These are phyloP conservation scores for Serendipita sp. DNA, from an alignment of 768 basidiomycete species.

Conservation along the genomic window DNA sequence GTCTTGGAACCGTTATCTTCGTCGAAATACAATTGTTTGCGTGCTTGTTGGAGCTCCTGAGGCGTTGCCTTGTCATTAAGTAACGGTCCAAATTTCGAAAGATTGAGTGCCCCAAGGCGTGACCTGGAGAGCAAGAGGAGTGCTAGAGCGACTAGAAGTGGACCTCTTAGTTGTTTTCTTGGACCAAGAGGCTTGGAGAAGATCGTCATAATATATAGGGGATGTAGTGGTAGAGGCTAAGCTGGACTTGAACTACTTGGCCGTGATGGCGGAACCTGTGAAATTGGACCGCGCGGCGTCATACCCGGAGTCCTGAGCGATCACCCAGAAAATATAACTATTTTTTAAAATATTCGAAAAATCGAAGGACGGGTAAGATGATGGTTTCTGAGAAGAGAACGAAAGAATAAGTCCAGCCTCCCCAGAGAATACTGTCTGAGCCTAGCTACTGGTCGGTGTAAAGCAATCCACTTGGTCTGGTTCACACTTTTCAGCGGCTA, in stretches of 20 bases:
- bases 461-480: neutral
- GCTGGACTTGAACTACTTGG: neutral
- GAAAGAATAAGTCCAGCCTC: too few relatives aligned
- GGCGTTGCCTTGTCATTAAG: neutral
- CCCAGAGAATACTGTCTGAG: too few relatives aligned
- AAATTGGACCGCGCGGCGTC: neutral
- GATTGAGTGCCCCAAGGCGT: neutral
- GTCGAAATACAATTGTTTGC: constrained; percentile 48
- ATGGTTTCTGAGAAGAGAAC: too few relatives aligned
- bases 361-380: too few relatives aligned
- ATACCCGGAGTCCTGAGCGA: neutral
- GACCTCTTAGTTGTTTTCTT: neutral
- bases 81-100: neutral
- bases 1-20: constrained; percentile 42
- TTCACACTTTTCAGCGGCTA: neutral
- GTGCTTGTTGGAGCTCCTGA: constrained; percentile 19
- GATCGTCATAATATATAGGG: neutral
- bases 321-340: neutral
- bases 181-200: neutral
- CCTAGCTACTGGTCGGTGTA: too few relatives aligned
- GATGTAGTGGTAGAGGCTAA: neutral
- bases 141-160: neutral
- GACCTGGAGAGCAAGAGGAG: neutral
- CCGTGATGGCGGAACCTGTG: neutral
- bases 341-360: too few relatives aligned